These are phyloP conservation scores for Tubosaeta brunneosetosa DNA, from an alignment of 768 basidiomycete species.

Conservation along the genomic window DNA sequence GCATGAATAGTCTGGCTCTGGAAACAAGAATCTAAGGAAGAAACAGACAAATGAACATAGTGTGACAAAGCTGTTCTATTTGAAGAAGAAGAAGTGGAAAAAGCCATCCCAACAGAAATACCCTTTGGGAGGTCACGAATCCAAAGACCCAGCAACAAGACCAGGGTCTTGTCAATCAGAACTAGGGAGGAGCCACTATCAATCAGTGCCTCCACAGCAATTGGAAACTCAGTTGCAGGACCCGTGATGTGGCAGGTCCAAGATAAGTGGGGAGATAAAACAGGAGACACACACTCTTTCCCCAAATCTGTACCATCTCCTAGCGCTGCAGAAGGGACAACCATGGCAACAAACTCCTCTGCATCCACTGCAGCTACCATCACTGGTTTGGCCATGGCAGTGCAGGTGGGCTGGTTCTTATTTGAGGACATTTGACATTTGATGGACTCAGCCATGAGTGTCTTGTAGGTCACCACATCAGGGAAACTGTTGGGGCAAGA, in stretches of 20 bases:
- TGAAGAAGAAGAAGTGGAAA: too few species aligned
- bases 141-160: too few species aligned
- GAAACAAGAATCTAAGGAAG: neutral
- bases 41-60: too few species aligned
- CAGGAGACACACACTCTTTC: slow-evolving; percentile 6
- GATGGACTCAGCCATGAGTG: neutral
- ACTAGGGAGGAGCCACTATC: slow-evolving; percentile 31
- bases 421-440: neutral
- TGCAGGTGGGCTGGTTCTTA: neutral
- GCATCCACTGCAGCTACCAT: neutral
- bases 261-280: slow-evolving; percentile 2
- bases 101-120: too few species aligned
- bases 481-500: neutral
- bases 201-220: slow-evolving; percentile 18
- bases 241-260: slow-evolving; percentile 13
- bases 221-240: neutral
- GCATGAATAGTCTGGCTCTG: slow-evolving; percentile 8
- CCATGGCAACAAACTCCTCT: neutral
- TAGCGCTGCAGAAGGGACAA: neutral
- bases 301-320: neutral
- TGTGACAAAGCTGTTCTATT: too few species aligned
- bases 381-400: neutral
- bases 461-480: neutral
- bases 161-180: slow-evolving; percentile 14
- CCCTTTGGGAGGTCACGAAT: too few species aligned